These are phyloP conservation scores for Neofusicoccum laricinum DNA, from an alignment of 2,329 filamentous ascomycete genomes.

Conservation along the genomic window DNA sequence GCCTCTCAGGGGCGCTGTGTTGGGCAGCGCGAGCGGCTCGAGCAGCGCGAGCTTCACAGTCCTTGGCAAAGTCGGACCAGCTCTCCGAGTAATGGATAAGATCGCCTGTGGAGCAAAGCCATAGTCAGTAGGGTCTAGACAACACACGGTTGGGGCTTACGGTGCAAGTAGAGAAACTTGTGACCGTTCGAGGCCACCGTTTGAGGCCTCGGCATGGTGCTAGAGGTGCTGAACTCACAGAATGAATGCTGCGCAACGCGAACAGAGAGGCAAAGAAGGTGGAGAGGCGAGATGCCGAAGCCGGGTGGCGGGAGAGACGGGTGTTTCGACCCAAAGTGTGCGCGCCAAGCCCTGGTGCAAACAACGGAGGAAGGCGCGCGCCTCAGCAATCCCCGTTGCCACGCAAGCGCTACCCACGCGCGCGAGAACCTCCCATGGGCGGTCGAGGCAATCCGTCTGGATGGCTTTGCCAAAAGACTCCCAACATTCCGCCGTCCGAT, in stretches of 20 bases:
- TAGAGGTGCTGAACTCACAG: too few relatives aligned
- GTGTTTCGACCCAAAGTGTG: not conserved
- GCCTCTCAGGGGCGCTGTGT: not conserved
- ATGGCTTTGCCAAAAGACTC: too few relatives aligned
- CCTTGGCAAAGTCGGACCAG: not conserved
- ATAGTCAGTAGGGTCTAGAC: not conserved
- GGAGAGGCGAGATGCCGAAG: not conserved
- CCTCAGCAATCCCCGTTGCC: not conserved
- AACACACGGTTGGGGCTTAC: not conserved
- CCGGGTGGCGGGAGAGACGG: not conserved
- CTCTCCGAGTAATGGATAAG: not conserved
- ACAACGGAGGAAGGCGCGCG: not conserved
- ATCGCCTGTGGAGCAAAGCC: not conserved
- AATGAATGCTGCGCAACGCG: not conserved
- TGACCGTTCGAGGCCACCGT: not conserved
- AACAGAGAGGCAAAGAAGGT: not conserved
- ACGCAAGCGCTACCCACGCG: not conserved
- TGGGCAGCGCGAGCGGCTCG: not conserved
- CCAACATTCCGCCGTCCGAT: too few relatives aligned
- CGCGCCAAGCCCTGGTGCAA: not conserved
- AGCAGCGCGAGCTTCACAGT: not conserved
- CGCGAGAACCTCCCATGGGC: not conserved
- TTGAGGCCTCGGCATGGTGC: not conserved
- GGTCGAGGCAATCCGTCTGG: not conserved
- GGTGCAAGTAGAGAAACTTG: not conserved